Conservation (phyloP, 177 flowering plant genomes). For the Vitis hybrid region DNA sequence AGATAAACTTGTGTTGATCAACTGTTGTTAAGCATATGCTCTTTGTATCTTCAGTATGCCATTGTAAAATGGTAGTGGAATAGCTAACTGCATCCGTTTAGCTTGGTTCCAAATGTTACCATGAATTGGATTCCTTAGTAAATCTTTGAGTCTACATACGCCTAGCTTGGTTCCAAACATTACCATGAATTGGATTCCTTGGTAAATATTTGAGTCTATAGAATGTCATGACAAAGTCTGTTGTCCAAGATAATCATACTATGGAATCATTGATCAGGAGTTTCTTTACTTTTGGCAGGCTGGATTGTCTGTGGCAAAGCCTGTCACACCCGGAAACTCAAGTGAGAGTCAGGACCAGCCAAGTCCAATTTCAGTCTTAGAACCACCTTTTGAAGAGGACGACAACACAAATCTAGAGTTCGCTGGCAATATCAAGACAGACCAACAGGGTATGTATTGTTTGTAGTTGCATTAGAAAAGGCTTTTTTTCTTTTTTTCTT, state of each 20-base stretch:
- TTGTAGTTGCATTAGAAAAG: neutral
- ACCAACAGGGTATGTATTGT: conserved; percentile 39
- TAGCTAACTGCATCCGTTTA: neutral
- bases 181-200: neutral
- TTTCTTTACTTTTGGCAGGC: conserved; percentile 32
- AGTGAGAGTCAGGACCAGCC: conserved; percentile 70
- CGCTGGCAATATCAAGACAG: conserved; percentile 31
- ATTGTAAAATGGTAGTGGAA: neutral
- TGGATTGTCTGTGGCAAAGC: conserved; percentile 33
- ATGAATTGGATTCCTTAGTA: neutral
- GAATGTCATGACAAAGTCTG: neutral
- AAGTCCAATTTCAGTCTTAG: conserved; percentile 74
- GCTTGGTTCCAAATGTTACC: neutral
- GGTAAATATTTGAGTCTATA: neutral
- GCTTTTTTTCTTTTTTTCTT: neutral
- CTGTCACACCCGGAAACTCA: conserved; percentile 29
- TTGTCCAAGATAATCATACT: neutral
- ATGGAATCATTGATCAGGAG: neutral
- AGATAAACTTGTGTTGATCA: neutral
- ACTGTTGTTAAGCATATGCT: neutral
- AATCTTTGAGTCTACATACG: neutral
- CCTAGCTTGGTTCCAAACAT: neutral
- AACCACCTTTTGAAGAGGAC: conserved; percentile 69
- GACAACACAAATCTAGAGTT: conserved; percentile 30
- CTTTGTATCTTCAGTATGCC: neutral